A percentile compares a stretch with the other conserved stretches of the same genome.
Conservation (phyloP, 768 basidiomycete species). For the Podaxis sp. region DNA sequence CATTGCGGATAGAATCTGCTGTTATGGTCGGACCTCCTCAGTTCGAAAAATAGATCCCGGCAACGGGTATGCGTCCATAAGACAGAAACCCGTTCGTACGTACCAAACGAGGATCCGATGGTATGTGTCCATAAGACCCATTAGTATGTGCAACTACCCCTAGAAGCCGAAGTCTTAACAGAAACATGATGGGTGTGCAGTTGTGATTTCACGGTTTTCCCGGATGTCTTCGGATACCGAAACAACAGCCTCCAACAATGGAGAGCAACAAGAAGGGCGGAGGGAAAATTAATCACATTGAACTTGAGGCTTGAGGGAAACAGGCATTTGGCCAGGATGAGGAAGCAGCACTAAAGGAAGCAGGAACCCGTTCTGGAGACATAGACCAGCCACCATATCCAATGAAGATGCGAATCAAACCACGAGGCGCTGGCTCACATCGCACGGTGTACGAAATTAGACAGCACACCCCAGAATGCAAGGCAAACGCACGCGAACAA, state of each 20-base stretch:
- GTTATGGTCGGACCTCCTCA: background rate
- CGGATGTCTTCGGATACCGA: background rate
- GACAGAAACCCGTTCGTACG: background rate
- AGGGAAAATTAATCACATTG: background rate
- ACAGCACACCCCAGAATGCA: background rate
- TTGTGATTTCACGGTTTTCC: background rate
- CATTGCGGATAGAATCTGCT: constrained; percentile 4
- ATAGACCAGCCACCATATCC: background rate
- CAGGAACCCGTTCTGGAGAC: background rate
- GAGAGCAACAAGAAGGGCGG: background rate
- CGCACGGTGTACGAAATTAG: background rate
- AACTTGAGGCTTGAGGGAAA: background rate
- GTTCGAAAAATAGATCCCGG: background rate
- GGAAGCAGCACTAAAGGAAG: background rate
- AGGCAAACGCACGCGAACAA: background rate
- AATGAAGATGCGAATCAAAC: background rate
- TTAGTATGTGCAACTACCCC: background rate
- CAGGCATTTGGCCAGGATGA: background rate
- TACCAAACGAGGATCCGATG: background rate
- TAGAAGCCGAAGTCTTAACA: background rate
- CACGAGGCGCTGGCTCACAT: background rate
- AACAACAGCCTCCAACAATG: background rate
- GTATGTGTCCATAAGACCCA: background rate
- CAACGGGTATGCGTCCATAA: background rate
- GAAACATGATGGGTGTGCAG: background rate